Base-by-base conservation (phyloP, 73 alveolate genomes). In the Symbiodinium pilosum region DNA sequence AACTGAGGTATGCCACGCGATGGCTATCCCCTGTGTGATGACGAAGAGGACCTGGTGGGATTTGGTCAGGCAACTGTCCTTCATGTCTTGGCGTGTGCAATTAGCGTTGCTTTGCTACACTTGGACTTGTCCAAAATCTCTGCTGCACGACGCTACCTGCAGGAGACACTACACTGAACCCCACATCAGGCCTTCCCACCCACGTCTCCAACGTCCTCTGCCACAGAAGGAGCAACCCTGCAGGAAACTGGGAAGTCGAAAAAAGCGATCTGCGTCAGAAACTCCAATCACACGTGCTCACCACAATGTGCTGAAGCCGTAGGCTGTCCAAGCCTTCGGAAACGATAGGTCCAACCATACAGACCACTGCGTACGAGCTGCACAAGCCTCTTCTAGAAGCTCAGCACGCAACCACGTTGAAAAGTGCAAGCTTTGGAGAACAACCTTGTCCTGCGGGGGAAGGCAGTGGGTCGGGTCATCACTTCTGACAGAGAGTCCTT, bases 291-390 rank as follows among this genome's bases (percentile, higher is more conserved):
- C 88, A 81, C 38, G 81, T n/a, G 24, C 41, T 52, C 21, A 43
- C 97, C 97, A 91, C 36, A 91, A 86, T 4, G 97, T 91, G 77
- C 97, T 91, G 89, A 91, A 91, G 59, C 97, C 97, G 51, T 91
- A 91, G n/a, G 97, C 88, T 26, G 97, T 91, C 97, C 97, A 91
- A 43, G 97, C 97, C 97, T 91, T 73, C 12, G 41, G 81, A 18
- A 1, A 9, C n/a, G n/a, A n/a, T n/a, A n/a, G n/a, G n/a, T n/a
- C n/a, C n/a, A n/a, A n/a, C n/a, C n/a, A n/a, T n/a, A n/a, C n/a
- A n/a, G n/a, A n/a, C n/a, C n/a, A n/a, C n/a, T n/a, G n/a, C n/a
- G n/a, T n/a, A n/a, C n/a, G n/a, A n/a, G n/a, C n/a, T n/a, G n/a
- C n/a, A n/a, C n/a, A n/a, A n/a, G n/a, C n/a, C n/a, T n/a, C n/a